Base-by-base conservation (phyloP, 2,329 filamentous ascomycete species). In the Botrytis fabae region DNA sequence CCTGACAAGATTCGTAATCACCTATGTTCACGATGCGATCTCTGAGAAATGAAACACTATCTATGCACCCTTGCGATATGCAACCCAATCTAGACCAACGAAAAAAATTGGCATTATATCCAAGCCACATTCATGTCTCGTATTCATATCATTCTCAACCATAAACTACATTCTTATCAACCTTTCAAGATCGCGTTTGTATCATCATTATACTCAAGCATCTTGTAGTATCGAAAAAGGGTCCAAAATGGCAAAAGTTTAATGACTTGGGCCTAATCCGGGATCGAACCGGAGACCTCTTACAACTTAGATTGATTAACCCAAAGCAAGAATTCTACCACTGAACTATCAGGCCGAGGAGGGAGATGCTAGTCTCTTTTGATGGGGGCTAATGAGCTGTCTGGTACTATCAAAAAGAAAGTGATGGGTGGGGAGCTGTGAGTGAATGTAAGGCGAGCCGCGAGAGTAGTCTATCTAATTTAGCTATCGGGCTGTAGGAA, bases 251-350 rank as follows among this genome's bases (percentile, higher is more conserved):
- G 0, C 64, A 40, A 66, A 66, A 66, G 0, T 4, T 12, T 1
- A 12, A 0, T 20, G 0, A n/a, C 4, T 3, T 6, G 46, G 64
- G 64, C 64, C 64, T 66, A 66, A 66, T 66, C 46, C 64, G 64
- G 64, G 46, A 54, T 66, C n/a, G 64, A 66, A 66, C 46, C 64
- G 64, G 64, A 66, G 64, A 66, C 64, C 64, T 66, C 64, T 51
- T 54, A 66, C 64, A 66, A n/a, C 6, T 28, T 40, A n/a, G 14
- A 42, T 42, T n/a, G 8, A 7, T 1, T 0, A 14, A 38, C 64
- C 64, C 64, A 66, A 66, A 66, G 64, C 64, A 66, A 66, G 64
- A 66, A 66, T 66, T 66, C 64, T 66, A 66, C 63, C 63, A 66
- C 63, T 66, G 63, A 66, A 66, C 63, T 66, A 66, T 66, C 63